Base-by-base conservation (phyloP, 108 stramenopile genomes). In the Skeletonema tropicum region DNA sequence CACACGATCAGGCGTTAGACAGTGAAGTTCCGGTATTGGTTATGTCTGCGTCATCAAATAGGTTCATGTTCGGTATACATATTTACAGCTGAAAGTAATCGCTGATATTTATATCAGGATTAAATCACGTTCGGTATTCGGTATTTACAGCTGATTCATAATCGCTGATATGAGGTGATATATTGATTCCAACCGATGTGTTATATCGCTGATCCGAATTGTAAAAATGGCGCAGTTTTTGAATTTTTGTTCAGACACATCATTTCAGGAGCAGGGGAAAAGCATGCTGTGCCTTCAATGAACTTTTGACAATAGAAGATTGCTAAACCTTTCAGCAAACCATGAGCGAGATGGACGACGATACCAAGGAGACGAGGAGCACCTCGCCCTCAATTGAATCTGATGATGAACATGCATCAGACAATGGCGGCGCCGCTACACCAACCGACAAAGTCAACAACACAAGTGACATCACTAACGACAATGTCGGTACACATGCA, bases 171-270 rank as follows among this genome's bases (percentile, higher is more conserved):
- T 35, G 2, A 5, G 7, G 7, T 6, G 7, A 0, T 0, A 2
- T 55, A 55, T 7, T 23, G 17, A 55, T 55, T 55, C 52, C 52
- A 25, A 1, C 5, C 5, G 25, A 9, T 23, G 52, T 55, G 2
- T 0, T 4, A 0, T 1, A 55, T 55, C 52, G 52, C 52, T 11
- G 25, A 1, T 1, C 15, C 7, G 48, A 49, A 19, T 19, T 3
- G 6, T 49, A 55, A 55, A 23, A n/a, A 55, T 55, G 52, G 52
- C 52, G 52, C 52, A 55, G 21, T 6, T 49, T 49, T 49, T 49
- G n/a, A 19, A 19, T 49, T 49, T 49, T 49, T 19, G 46, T n/a
- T 49, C 17, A 19, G 6, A 49, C 48, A 49, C 19, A 35, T n/a
- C n/a, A n/a, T n/a, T n/a, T n/a, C 33, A 35, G 4, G 4, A 1